Conservation (phyloP, 495 filamentous ascomycete genomes). For the Penicillium bialowiezense region DNA sequence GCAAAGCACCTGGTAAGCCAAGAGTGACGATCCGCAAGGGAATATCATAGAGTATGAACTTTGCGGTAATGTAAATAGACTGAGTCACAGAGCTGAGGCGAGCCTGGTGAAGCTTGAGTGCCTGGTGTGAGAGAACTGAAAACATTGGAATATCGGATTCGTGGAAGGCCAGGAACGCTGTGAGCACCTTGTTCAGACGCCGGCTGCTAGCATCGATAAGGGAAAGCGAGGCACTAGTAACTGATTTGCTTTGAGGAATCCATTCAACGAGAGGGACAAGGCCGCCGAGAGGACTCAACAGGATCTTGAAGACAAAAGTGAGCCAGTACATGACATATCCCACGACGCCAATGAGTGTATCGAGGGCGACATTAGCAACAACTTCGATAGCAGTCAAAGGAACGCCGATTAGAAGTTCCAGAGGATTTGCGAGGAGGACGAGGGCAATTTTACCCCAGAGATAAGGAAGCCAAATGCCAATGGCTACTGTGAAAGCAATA, state of each 20-base stretch:
- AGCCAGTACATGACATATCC: conserved; percentile 56
- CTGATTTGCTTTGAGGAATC: conserved; percentile 33
- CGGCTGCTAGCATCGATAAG: conserved; percentile 46
- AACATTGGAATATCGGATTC: conserved; percentile 60
- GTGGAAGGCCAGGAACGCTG: conserved; percentile 43
- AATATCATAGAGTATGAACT: conserved; percentile 39
- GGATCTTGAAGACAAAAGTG: conserved; percentile 40
- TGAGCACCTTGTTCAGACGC: conserved; percentile 42
- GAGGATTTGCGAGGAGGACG: conserved; percentile 74
- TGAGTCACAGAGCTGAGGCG: conserved; percentile 27
- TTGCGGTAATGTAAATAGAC: conserved; percentile 17
- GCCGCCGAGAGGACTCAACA: conserved; percentile 43
- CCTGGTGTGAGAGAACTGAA: conserved; percentile 59
- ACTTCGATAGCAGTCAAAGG: conserved; percentile 68
- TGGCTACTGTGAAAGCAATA: conserved; percentile 77
- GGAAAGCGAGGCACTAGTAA: conserved; percentile 46
- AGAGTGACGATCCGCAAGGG: conserved; percentile 33
- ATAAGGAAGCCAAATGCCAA: conserved; percentile 89
- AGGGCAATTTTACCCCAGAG: conserved; percentile 81
- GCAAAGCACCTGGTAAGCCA: conserved; percentile 20
- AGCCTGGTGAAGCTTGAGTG: conserved; percentile 49
- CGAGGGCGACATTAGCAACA: conserved; percentile 67
- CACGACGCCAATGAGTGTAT: conserved; percentile 55
- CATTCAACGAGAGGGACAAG: conserved; percentile 41
- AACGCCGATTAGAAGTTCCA: conserved; percentile 62